A percentile compares a stretch with the other conserved stretches of the same genome.
Evolutionary conservation across 2,329 filamentous ascomycete species (phyloP).

Genomic region (Polychaeton citri): DNA sequence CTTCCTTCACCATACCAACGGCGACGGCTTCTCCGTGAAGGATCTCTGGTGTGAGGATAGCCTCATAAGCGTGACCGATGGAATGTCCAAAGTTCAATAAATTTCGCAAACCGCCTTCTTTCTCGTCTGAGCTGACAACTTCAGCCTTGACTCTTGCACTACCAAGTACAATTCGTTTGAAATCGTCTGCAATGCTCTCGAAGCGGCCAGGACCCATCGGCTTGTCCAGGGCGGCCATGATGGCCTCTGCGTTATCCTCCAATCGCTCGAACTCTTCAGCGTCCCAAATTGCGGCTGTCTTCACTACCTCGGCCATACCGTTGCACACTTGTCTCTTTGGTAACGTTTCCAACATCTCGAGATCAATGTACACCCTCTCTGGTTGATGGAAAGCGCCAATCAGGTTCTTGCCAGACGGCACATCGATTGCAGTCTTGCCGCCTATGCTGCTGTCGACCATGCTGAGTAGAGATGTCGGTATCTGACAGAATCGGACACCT

Average conservation of each 20-base stretch:
- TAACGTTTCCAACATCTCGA: constrained; percentile 80
- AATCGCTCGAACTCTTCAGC: constrained; percentile 73
- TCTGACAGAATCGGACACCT: constrained; percentile 88
- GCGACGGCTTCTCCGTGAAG: constrained; percentile 92
- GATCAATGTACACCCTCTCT: constrained; percentile 82
- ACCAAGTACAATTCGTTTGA: constrained; percentile 59
- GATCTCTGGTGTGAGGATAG: constrained; percentile 86
- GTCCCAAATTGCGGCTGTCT: constrained; percentile 91
- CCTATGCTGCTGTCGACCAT: constrained; percentile 99
- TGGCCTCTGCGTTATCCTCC: constrained; percentile 65
- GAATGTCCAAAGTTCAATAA: constrained; percentile 96
- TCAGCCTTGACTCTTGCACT: constrained; percentile 89
- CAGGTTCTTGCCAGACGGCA: constrained; percentile 87
- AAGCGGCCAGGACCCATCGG: constrained; percentile 48
- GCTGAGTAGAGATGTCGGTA: constrained; percentile 82
- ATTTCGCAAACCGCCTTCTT: constrained; percentile 86
- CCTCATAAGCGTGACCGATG: constrained; percentile 93
- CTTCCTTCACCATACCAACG: constrained; percentile 97
- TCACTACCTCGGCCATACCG: constrained; percentile 83
- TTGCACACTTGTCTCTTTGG: constrained; percentile 92
- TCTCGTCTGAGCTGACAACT: constrained; percentile 87
- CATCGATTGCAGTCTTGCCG: constrained; percentile 96
- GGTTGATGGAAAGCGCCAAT: constrained; percentile 97
- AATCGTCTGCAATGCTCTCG: constrained; percentile 44
- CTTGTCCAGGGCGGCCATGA: constrained; percentile 58